Conservation (phyloP, 345 rosid genomes). For the Eucalyptus cladocalyx region DNA sequence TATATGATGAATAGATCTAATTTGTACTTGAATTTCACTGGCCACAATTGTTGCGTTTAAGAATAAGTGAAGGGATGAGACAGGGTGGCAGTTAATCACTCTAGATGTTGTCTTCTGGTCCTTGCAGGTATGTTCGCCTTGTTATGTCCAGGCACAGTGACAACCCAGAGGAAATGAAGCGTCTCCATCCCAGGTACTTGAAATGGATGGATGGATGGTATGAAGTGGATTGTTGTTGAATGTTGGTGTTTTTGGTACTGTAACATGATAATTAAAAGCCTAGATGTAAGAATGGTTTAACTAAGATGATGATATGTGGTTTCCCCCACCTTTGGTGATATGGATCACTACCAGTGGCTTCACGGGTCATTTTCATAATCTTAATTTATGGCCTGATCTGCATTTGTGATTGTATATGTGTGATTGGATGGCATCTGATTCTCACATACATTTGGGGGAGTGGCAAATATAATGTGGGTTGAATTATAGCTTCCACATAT, state of each 20-base stretch:
- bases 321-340: background rate
- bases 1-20: background rate
- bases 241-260: background rate
- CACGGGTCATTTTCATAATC: background rate
- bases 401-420: background rate
- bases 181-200: constrained; percentile 70
- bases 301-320: background rate
- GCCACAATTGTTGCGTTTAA: background rate
- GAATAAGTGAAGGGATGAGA: background rate
- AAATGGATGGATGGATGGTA: background rate
- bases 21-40: background rate
- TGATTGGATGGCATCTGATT: background rate
- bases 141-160: constrained; percentile 48
- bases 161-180: constrained; percentile 39
- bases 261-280: background rate
- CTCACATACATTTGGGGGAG: background rate
- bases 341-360: background rate
- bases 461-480: background rate
- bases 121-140: constrained; percentile 66
- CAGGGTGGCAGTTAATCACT: background rate
- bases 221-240: background rate
- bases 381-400: background rate
- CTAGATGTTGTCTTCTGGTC: background rate
- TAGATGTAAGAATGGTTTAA: background rate
- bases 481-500: background rate